A percentile compares a stretch with the other conserved stretches of the same genome.
Conservation (phyloP, 75 land plant species). For the Azolla pinnata region DNA sequence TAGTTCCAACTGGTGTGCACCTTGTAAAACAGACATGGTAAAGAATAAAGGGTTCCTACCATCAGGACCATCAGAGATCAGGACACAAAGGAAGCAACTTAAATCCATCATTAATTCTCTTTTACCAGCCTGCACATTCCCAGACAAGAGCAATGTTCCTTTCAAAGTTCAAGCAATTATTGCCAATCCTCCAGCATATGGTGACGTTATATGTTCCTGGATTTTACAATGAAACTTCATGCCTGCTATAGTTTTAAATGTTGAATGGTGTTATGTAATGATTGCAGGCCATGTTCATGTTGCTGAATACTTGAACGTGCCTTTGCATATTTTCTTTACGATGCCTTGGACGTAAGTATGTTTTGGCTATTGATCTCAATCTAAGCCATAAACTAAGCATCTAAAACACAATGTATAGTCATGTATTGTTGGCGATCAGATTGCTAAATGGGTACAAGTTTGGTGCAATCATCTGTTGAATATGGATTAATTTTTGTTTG, state of each 20-base stretch:
- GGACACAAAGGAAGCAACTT: slow-evolving; percentile 73
- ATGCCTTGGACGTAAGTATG: slow-evolving; percentile 99
- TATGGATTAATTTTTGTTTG: too few species aligned
- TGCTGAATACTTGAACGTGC: slow-evolving; percentile 82
- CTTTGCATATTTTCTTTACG: slow-evolving; percentile 89
- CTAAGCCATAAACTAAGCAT: too few species aligned
- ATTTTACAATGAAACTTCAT: not conserved
- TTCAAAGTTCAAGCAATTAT: slow-evolving; percentile 86
- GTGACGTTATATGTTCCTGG: slow-evolving; percentile 26
- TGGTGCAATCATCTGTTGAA: too few species aligned
- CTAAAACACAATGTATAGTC: not conserved
- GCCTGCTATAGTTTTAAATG: not conserved
- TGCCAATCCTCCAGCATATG: slow-evolving; percentile 98
- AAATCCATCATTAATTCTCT: slow-evolving; percentile 81
- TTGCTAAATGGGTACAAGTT: too few species aligned
- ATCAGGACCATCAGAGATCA: slow-evolving; percentile 84
- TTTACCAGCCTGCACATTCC: slow-evolving; percentile 74
- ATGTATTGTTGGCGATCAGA: too few species aligned
- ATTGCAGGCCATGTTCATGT: slow-evolving; percentile 91
- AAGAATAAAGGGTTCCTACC: slow-evolving; percentile 97
- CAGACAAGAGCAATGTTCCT: slow-evolving; percentile 53
- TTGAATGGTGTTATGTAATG: not conserved
- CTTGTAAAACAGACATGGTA: slow-evolving; percentile 69
- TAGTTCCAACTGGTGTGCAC: too few species aligned
- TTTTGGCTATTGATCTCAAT: too few species aligned